These are phyloP conservation scores for Oryza coarctata DNA, from an alignment of 176 grass and related monocot genomes.

Conservation along the genomic window DNA sequence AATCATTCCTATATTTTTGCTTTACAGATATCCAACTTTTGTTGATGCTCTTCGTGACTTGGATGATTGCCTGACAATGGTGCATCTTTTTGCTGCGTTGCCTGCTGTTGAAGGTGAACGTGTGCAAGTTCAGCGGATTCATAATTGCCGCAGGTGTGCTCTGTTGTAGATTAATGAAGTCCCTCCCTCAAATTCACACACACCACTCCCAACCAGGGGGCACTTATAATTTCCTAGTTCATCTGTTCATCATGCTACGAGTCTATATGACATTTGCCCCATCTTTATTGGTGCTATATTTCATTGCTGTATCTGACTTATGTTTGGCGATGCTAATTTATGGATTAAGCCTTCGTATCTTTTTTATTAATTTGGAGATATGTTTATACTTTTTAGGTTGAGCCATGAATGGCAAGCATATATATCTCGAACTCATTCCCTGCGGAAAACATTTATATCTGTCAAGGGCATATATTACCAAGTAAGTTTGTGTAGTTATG, in stretches of 20 bases:
- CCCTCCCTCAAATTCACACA: not conserved
- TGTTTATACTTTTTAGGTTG: constrained; percentile 66
- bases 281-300: not conserved
- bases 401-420: constrained; percentile 99
- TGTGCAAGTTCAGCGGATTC: constrained; percentile 76
- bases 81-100: constrained; percentile 89
- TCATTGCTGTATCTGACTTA: not conserved
- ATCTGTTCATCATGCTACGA: not conserved
- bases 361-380: constrained; percentile 18
- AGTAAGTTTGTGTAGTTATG: constrained; percentile 37
- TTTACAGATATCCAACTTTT: constrained; percentile 81
- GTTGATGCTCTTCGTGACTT: constrained; percentile 88
- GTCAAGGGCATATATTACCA: constrained; percentile 99
- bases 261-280: not conserved
- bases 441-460: constrained; percentile 92
- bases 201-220: not conserved
- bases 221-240: not conserved
- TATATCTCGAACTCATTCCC: constrained; percentile 80
- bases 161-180: not conserved
- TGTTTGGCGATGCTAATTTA: not conserved
- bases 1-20: constrained; percentile 12
- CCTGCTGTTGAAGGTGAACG: constrained; percentile 91
- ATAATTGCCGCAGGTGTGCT: constrained; percentile 79
- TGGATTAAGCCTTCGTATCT: not conserved
- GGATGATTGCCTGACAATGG: constrained; percentile 99